Evolutionary conservation across 2,329 filamentous ascomycete species (phyloP).

Genomic region (Pseudogymnoascus sp.): DNA sequence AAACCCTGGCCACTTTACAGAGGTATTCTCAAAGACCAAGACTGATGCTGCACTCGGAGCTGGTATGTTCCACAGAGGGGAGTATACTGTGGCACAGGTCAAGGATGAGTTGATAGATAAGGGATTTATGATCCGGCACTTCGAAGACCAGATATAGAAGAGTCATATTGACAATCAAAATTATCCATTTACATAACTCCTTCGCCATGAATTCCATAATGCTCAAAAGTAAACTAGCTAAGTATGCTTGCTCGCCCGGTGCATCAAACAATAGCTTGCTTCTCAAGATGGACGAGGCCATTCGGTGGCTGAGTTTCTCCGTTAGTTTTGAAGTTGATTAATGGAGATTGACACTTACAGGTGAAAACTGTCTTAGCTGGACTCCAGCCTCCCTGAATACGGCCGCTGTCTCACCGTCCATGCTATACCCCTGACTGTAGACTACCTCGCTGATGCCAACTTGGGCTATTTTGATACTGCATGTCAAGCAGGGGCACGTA

Average conservation of each 20-base stretch:
- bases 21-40: conserved; percentile 78
- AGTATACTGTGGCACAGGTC: conserved; percentile 91
- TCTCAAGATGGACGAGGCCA: conserved; percentile 55
- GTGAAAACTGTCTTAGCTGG: conserved; percentile 76
- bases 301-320: conserved; percentile 47
- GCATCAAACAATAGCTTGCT: conserved; percentile 18
- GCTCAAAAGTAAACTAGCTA: neutral
- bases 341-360: conserved; percentile 46
- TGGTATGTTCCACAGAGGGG: conserved; percentile 93
- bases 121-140: conserved; percentile 71
- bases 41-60: conserved; percentile 92
- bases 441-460: conserved; percentile 94
- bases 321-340: conserved; percentile 15
- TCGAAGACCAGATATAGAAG: conserved; percentile 42
- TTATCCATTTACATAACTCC: neutral
- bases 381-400: conserved; percentile 82
- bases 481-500: conserved; percentile 93
- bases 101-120: conserved; percentile 70
- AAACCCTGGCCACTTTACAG: conserved; percentile 75
- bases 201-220: neutral
- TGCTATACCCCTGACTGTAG: conserved; percentile 88
- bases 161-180: neutral
- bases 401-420: conserved; percentile 76
- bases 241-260: neutral
- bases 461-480: conserved; percentile 97